Evolutionary conservation across 1,139 yeast species (phyloP), one percentile per base, ranked within the genome.

Genomic region (Debaryomycetaceae sp.): DNA sequence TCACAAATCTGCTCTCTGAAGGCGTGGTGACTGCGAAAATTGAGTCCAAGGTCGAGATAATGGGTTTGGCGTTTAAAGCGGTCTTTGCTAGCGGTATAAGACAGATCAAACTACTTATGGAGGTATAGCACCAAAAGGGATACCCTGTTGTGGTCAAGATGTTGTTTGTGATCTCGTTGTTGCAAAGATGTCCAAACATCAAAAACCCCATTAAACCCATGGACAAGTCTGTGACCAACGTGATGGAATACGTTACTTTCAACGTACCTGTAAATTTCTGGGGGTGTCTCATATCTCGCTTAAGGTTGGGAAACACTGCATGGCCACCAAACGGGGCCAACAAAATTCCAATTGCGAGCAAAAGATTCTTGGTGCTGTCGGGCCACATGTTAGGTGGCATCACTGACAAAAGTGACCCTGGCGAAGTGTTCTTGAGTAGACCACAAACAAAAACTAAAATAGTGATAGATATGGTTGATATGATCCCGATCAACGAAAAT

Each of bases 41-140:
- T 2, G 63, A 58, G 49, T 72, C 78, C 45, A 74, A 60, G 0
- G 95, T 85, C 5, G 93, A 78, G 20, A 88, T 80, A 37, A 91
- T 85, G 1, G 98, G 98, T 54, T 93, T 81, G 6, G 95, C 90
- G 55, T 85, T 87, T 41, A 91, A 72, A 0, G 98, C 97, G 1
- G 93, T 81, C 59, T 91, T 91, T 1, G 97, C 90, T 38, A 90
- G 64, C 1, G 98, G 97, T 24, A 91, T 81, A 36, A 90, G 57
- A 36, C 96, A 87, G 70, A 90, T 86, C 40, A 88, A 68, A 0
- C 77, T 76, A 43, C 93, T 85, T 43, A 91, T 75, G 34, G 82
- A 56, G 3, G 81, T 79, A 46, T 83, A 80, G 7, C 86, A 70
- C 73, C 83, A 80, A 1, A 59, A 47, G 0, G 97, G 96, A 56